Base-by-base conservation (phyloP, 352 stramenopile species). In the Globisporangium nodosum region DNA sequence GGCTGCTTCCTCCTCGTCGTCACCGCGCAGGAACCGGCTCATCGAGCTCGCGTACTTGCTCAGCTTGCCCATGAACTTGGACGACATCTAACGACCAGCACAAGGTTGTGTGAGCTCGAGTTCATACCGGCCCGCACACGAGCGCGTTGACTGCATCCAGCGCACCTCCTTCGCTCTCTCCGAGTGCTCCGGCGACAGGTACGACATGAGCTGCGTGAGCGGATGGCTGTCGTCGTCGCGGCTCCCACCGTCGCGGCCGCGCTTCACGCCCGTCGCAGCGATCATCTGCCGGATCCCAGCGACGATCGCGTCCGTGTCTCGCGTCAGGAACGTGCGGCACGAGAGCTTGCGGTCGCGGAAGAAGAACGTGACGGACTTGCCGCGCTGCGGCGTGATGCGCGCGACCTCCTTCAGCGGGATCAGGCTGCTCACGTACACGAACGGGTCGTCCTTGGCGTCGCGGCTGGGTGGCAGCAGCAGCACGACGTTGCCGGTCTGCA, bases 281-380 rank as follows among this genome's bases (percentile, higher is more conserved):
- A 91, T 85, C 77, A 92, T 92, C 12, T 69, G 63, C 47, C 81
- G 71, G 35, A 92, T 65, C 59, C 88, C 71, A 13, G 68, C 68
- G 9, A 89, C 66, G 51, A 92, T 91, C 18, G 69, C 76, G 31
- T 92, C 78, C 55, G 83, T 92, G 54, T 89, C 73, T 20, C 67
- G 61, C 30, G 78, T 90, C 46, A 92, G 56, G 40, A 92, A 83
- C 40, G 81, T 92, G 39, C 83, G 79, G 49, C 83, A 92, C 16
- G 65, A 73, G 46, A 79, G 56, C 33, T 66, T 60, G 20, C 70
- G 74, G 56, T 85, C 63, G 60, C 87, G 87, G 64, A 92, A 92
- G 69, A 92, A 92, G 15, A 92, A 63, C 39, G 80, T 92, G 59
- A 92, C 52, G 21, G 83, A 90, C 61, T 89, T 90, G 61, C 81